Evolutionary conservation across 106 monocot genomes (phyloP), one percentile per base, ranked within the genome.

Genomic region (Allium fistulosum): DNA sequence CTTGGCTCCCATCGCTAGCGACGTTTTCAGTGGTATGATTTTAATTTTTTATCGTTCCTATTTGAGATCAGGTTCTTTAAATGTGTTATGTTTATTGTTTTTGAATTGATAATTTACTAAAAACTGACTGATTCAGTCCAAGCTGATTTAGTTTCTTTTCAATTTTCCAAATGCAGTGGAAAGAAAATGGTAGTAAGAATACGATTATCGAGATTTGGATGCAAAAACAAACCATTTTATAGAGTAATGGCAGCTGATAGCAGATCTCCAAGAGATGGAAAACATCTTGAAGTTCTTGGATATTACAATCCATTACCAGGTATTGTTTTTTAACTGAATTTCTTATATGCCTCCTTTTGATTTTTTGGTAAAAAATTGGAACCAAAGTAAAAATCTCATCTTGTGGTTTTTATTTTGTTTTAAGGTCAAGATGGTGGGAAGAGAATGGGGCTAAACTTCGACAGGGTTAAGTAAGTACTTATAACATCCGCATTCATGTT

Each of bases 261-360:
- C 71, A 62, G 92, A 12, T 88, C 84, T 8, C 86, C 84, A 0
- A 78, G 97, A 49, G 97, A 97, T 62, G 97, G 97, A 47, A 92
- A 86, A 79, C 92, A 92, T 53, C 88, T 97, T 15, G 92, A 97
- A 66, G 64, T 92, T 57, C 75, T 97, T 57, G 97, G 92, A 53
- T 92, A 92, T 72, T 97, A 97, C 77, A 97, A 92, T 68, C 97
- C 97, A 13, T 73, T 97, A 11, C 92, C 97, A 5, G 97, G 97
- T 92, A 45, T 46, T 45, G 17, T 8, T 9, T 64, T 17, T 11
- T 15, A 12, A 55, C 7, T 37, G 37, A 13, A 14, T 14, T 15
- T 45, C 2, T 4, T 17, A 17, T 65, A 48, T 18, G 6, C 11
- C 3, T 48, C 17, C 2, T 5, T 64, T 15, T 61, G 10, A 8